Evolutionary conservation across 2,329 filamentous ascomycete species (phyloP).

Genomic region (Clonostachys rosea): DNA sequence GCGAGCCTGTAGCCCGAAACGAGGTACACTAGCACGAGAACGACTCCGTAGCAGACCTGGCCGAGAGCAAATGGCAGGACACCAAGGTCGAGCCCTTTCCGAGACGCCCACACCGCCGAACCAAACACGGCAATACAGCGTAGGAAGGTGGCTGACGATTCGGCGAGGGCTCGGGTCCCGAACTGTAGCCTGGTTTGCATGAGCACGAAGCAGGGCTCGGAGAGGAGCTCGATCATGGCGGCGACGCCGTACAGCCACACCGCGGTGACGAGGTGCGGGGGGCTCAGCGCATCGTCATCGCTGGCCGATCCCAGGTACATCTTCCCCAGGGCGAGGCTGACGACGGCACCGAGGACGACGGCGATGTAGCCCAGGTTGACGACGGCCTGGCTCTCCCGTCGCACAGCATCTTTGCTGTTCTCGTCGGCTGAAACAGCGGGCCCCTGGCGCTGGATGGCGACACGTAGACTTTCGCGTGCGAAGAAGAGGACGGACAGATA

Average conservation of each 20-base stretch:
- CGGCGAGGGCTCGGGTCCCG: slow-evolving; percentile 73
- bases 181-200: slow-evolving; percentile 80
- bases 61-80: slow-evolving; percentile 87
- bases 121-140: slow-evolving; percentile 74
- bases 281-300: slow-evolving; percentile 40
- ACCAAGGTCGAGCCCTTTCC: slow-evolving; percentile 48
- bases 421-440: slow-evolving; percentile 6
- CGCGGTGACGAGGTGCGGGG: slow-evolving; percentile 56
- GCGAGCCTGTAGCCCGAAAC: slow-evolving; percentile 55
- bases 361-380: slow-evolving; percentile 87
- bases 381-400: slow-evolving; percentile 61
- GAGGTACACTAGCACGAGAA: slow-evolving; percentile 67
- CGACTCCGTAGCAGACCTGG: slow-evolving; percentile 70
- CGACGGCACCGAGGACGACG: slow-evolving; percentile 60
- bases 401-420: slow-evolving; percentile 5
- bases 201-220: slow-evolving; percentile 86
- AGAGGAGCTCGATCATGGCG: slow-evolving; percentile 68
- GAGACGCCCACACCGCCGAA: slow-evolving; percentile 59
- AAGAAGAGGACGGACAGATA: slow-evolving; percentile 94
- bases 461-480: slow-evolving; percentile 81
- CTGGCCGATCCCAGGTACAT: slow-evolving; percentile 58
- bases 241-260: slow-evolving; percentile 52
- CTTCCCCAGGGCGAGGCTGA: slow-evolving; percentile 60
- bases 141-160: slow-evolving; percentile 74
- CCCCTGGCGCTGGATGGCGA: slow-evolving; percentile 81